Percentiles rank a stretch among this genome's conserved stretches.
Conservation (phyloP, 1,139 yeast species). For the Diutina scorzettiae region DNA sequence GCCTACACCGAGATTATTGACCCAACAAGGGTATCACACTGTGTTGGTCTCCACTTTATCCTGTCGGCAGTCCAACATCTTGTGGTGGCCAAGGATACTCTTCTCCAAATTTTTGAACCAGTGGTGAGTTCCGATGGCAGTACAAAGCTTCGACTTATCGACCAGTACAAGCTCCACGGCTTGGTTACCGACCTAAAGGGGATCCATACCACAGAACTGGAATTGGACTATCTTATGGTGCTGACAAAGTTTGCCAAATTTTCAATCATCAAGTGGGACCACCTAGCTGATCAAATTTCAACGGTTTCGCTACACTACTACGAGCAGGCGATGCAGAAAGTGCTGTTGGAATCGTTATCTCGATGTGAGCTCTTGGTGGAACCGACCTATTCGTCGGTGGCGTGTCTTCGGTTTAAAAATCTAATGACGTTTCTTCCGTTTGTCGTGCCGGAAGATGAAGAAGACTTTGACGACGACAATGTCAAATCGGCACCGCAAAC, state of each 20-base stretch:
- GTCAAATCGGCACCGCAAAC: conserved; percentile 10
- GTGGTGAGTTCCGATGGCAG: conserved; percentile 14
- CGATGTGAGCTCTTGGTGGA: conserved; percentile 49
- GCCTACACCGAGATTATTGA: conserved; percentile 70
- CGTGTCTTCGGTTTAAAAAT: conserved; percentile 61
- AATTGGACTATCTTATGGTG: conserved; percentile 50
- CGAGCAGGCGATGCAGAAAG: conserved; percentile 51
- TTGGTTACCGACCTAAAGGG: conserved; percentile 46
- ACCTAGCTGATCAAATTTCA: conserved; percentile 33
- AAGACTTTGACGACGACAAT: conserved; percentile 13
- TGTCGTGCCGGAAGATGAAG: conserved; percentile 30
- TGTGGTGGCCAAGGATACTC: conserved; percentile 58
- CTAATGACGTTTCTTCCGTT: conserved; percentile 67
- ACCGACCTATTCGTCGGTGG: conserved; percentile 45
- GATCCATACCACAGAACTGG: conserved; percentile 38
- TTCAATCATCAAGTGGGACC: conserved; percentile 67
- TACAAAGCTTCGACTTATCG: conserved; percentile 38
- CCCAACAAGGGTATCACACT: conserved; percentile 62
- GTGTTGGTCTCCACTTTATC: conserved; percentile 53
- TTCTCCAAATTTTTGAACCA: conserved; percentile 57
- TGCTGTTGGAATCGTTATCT: conserved; percentile 35
- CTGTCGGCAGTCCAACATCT: conserved; percentile 39
- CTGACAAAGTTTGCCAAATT: conserved; percentile 69
- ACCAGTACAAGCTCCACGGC: conserved; percentile 67
- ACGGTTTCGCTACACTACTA: conserved; percentile 82